A percentile compares a stretch with the other conserved stretches of the same genome.
phyloP scores from a whole-genome alignment of 2,329 filamentous ascomycete species.

The Xylariales sp. region DNA sequence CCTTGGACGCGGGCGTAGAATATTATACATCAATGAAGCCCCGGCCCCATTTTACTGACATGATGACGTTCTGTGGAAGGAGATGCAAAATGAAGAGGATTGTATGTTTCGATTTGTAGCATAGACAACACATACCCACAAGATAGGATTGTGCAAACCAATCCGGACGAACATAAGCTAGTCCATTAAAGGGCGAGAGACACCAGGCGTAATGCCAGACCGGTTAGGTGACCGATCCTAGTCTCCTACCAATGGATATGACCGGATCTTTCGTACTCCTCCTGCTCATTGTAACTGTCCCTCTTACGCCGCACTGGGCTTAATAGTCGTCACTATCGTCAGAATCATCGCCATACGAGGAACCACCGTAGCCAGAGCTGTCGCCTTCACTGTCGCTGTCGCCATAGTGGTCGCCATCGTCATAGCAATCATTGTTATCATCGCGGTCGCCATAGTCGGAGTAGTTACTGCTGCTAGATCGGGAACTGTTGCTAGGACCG shows the following conservation, averaged over 20 bases:
- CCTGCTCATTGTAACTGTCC: constrained; percentile 46
- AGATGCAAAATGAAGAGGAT: constrained; percentile 2
- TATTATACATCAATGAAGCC: neutral
- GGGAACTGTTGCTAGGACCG: too few species aligned
- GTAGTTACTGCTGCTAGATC: too few species aligned
- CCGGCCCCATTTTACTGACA: too few species aligned
- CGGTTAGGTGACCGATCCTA: neutral
- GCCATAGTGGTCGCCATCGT: neutral
- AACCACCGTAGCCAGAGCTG: too few species aligned
- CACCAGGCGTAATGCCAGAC: neutral
- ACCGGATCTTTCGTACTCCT: constrained; percentile 48
- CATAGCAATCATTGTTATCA: too few species aligned
- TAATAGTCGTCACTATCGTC: constrained; percentile 34
- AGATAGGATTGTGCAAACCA: neutral
- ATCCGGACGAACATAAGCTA: neutral
- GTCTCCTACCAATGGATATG: constrained; percentile 35
- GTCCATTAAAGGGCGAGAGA: neutral
- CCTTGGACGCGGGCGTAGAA: neutral
- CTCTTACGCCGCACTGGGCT: constrained; percentile 42
- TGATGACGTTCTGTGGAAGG: neutral
- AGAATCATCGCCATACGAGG: neutral
- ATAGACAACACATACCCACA: neutral
- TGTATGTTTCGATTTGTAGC: neutral
- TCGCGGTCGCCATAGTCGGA: too few species aligned
- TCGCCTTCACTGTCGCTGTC: neutral